Evolutionary conservation across 148 eudicot genomes (phyloP), one percentile per base, ranked within the genome.

Genomic region (Spergularia marina): DNA sequence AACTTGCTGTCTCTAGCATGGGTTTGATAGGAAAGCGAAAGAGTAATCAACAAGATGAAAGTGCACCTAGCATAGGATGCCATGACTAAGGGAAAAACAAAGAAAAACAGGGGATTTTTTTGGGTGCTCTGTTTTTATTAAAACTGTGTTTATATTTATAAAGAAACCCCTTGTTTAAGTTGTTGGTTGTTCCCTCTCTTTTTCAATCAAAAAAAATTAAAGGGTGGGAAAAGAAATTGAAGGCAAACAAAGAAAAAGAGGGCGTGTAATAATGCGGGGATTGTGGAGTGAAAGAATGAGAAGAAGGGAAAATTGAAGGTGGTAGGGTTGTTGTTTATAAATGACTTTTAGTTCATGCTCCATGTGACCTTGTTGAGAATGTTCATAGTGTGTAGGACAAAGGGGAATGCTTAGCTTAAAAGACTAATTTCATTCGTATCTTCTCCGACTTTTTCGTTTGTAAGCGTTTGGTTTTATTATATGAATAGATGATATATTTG

Each of bases 1-100:
- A 81, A 81, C 68, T 75, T 68, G 76, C 74, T 83, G 30, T 83
- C 88, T 72, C 86, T 77, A 17, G 86, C 88, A 53, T 83, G 71
- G 15, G 25, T 68, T 60, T 75, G 77, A 7, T 71, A 49, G 71
- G 68, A 74, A 15, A 65, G 25, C 44, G 64, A 70, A 58, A 80
- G 39, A 6, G 53, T 5, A 13, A 77, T 23, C 40, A 80, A 58
- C 6, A 79, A 68, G 71, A 80, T 55, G 23, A 77, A 53, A 23
- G 77, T 20, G 53, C 61, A 76, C 63, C 44, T 79, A 59, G 76
- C 76, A 74, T 68, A 74, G 69, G 72, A 70, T 77, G 85, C 85
- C 87, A 85, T 85, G 16, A 68, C 58, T 56, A 41, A 17, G 10
- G 21, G 6, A 23, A 14, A 40, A 17, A 23, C 23, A 30, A 12